phyloP scores from a whole-genome alignment of 2,329 filamentous ascomycete genomes.

The Trichocomaceae sp. region DNA sequence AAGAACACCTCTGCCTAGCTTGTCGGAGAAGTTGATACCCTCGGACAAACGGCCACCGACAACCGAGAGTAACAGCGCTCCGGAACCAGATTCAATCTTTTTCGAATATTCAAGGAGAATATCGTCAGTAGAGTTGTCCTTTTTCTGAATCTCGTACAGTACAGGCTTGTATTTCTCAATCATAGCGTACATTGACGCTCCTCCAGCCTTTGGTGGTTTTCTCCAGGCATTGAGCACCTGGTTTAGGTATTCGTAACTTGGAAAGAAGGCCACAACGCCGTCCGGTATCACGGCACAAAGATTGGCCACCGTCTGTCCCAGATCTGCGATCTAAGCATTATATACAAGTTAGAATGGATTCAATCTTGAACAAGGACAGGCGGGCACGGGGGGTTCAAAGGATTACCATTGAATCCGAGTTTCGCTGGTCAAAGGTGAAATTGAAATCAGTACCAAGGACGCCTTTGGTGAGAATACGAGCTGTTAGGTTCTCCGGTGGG shows the following conservation, averaged over 20 bases:
- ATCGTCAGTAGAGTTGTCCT: slow-evolving; percentile 50
- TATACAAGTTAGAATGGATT: slow-evolving; percentile 6
- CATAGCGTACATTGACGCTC: slow-evolving; percentile 23
- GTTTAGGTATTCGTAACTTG: slow-evolving; percentile 85
- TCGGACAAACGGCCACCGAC: slow-evolving; percentile 93
- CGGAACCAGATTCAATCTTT: slow-evolving; percentile 56
- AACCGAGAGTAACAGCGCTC: slow-evolving; percentile 79
- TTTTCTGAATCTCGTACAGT: slow-evolving; percentile 47
- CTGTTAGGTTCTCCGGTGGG: slow-evolving; percentile 70
- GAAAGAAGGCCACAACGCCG: slow-evolving; percentile 90
- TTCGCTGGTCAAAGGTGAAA: slow-evolving; percentile 77
- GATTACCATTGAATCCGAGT: slow-evolving; percentile 55
- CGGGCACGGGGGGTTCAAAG: neutral
- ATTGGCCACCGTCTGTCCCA: slow-evolving; percentile 67
- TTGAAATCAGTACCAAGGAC: slow-evolving; percentile 58
- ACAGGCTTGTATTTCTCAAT: slow-evolving; percentile 38
- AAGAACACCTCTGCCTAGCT: slow-evolving; percentile 78
- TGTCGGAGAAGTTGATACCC: slow-evolving; percentile 96
- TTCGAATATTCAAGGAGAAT: slow-evolving; percentile 66
- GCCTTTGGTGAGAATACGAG: slow-evolving; percentile 58
- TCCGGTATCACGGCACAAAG: slow-evolving; percentile 72
- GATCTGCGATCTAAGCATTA: slow-evolving; percentile 51
- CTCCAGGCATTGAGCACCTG: slow-evolving; percentile 63
- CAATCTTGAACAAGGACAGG: neutral
- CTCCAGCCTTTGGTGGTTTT: slow-evolving; percentile 25